Base-by-base conservation (phyloP, 768 basidiomycete genomes). In the Gyrodon lividus region DNA sequence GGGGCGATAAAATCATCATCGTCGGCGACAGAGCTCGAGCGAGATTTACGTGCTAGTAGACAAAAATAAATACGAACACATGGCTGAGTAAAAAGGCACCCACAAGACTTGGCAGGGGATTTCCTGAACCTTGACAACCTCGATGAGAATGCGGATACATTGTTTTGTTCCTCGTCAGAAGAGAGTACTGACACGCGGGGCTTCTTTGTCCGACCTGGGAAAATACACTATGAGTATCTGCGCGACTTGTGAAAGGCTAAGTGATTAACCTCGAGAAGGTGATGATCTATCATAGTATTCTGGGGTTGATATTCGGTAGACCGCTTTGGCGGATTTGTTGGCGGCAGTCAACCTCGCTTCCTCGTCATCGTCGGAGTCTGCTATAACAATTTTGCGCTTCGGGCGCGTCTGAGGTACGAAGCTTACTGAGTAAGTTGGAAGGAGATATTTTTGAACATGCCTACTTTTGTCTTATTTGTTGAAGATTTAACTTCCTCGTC, bases 1-100 rank as follows among this genome's bases (percentile, higher is more conserved):
- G 84, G 79, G 34, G 78, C 84, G 59, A 89, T 78, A 61, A 92
- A 91, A 52, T 89, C 81, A 56, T 78, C 85, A 44, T 89, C 84
- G 55, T 89, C 85, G 44, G 77, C 81, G 28, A 60, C 74, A 55
- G 72, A 68, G 46, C 60, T 60, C 10, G 66, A 54, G 45, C 66
- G 72, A 2, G 74, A 63, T 57, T 74, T 77, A 19, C 67, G 71
- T 41, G 65, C 79, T 83, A 49, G 37, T 47, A 26, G 7, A 35
- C n/a, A 5, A 31, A 42, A 43, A 43, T 59, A n/a, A 66, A 40
- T 1, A 43, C 33, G 55, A 28, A 42, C 23, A 19, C 37, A 49
- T 8, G 46, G 12, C 24, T 34, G 30, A 43, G 33, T 14, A 34
- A 24, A 7, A 50, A 38, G 31, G 43, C 28, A 65, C 71, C 13